Conservation (phyloP, 176 grass and related monocot species). For the Oryza brachyantha region DNA sequence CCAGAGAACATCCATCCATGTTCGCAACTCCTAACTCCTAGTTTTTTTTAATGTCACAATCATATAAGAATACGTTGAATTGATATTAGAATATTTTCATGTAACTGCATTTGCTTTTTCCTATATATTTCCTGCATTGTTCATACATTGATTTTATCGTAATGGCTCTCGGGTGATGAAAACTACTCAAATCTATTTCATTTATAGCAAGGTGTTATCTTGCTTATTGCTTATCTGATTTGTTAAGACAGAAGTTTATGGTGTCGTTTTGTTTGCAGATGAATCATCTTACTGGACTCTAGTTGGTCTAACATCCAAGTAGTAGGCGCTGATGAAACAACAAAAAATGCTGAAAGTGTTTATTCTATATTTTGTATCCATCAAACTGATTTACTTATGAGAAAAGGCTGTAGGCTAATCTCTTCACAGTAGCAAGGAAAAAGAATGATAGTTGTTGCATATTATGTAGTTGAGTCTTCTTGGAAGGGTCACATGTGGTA, state of each 20-base stretch:
- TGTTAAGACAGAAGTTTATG: not conserved
- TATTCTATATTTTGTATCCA: constrained; percentile 35
- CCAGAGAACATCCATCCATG: not conserved
- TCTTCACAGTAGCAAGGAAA: constrained; percentile 44
- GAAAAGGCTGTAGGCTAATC: constrained; percentile 56
- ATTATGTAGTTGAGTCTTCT: constrained; percentile 30
- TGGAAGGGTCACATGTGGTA: constrained; percentile 17
- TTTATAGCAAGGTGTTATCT: not conserved
- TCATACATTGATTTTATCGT: not conserved
- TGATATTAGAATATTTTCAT: not conserved
- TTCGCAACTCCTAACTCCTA: not conserved
- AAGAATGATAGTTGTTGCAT: constrained; percentile 34
- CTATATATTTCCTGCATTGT: not conserved
- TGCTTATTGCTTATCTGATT: constrained; percentile 13
- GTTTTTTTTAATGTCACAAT: not conserved
- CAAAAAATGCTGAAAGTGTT: constrained; percentile 37
- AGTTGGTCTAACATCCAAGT: constrained; percentile 77
- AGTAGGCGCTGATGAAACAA: constrained; percentile 62
- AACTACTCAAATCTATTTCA: constrained; percentile 5
- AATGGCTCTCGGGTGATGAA: not conserved
- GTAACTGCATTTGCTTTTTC: not conserved
- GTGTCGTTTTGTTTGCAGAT: constrained; percentile 41
- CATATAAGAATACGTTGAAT: not conserved
- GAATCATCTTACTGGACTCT: constrained; percentile 40
- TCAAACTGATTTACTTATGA: constrained; percentile 38